Percentiles rank a stretch among this genome's conserved stretches.
Evolutionary conservation across 2,329 filamentous ascomycete genomes (phyloP).

Genomic region (Scolecobasidium constrictum): DNA sequence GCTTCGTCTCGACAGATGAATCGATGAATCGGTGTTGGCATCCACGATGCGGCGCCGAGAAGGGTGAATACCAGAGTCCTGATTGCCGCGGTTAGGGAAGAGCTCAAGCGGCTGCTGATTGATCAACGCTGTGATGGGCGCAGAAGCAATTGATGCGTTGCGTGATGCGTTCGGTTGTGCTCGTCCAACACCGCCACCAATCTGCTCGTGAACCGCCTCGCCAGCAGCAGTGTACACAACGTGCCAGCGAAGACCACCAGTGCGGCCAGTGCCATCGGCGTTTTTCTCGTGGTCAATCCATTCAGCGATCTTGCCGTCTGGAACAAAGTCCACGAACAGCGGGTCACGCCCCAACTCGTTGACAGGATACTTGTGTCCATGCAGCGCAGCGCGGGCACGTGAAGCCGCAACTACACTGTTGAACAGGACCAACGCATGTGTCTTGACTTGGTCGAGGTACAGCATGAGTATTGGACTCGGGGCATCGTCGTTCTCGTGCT

Average conservation of each 20-base stretch:
- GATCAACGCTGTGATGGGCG: no score
- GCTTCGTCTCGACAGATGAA: no score
- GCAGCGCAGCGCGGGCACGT: conserved; percentile 63
- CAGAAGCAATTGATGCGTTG: no score
- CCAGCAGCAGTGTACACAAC: conserved; percentile 54
- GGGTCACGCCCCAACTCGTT: conserved; percentile 70
- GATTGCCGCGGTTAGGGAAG: no score
- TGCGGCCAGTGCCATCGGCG: conserved; percentile 30
- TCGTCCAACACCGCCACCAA: conserved; percentile 12
- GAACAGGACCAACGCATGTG: conserved; percentile 77
- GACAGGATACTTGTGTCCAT: conserved; percentile 74
- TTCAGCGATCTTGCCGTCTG: conserved; percentile 55
- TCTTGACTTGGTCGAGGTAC: conserved; percentile 75
- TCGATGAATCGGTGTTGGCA: no score
- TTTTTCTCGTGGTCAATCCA: conserved; percentile 65
- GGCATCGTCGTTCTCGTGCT: no score
- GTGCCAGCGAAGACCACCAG: conserved; percentile 52
- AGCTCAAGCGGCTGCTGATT: no score
- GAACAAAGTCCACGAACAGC: conserved; percentile 84
- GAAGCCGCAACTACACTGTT: conserved; percentile 58
- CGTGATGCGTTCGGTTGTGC: not conserved
- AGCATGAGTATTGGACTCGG: no score
- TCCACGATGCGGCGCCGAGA: no score
- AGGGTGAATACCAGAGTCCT: no score
- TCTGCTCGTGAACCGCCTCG: conserved; percentile 27